phyloP scores from a whole-genome alignment of 1,284 basidiomycete species.

The Tremellales sp. region DNA sequence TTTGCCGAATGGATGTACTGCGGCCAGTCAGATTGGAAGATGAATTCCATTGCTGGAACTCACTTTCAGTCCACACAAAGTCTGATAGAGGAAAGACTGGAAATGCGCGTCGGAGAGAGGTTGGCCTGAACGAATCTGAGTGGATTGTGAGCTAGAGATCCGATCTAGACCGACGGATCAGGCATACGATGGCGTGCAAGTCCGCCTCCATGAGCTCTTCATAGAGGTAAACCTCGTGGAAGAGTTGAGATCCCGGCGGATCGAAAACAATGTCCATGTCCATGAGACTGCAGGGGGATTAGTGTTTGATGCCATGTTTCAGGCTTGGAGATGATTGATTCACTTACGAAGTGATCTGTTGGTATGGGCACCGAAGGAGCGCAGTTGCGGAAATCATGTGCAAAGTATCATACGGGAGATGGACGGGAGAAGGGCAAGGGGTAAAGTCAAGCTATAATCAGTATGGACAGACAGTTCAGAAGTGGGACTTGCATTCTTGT shows the following conservation, averaged over 20 bases:
- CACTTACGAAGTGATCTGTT: constrained; percentile 44
- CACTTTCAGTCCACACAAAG: constrained; percentile 84
- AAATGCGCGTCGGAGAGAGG: constrained; percentile 98
- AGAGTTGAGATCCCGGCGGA: constrained; percentile 68
- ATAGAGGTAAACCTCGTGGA: constrained; percentile 94
- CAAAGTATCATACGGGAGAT: too few relatives aligned
- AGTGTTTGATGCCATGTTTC: background rate
- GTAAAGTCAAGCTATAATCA: too few relatives aligned
- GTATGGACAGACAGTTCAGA: too few relatives aligned
- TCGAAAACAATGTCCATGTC: constrained; percentile 96
- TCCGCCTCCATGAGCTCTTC: constrained; percentile 99
- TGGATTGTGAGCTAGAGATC: constrained; percentile 1
- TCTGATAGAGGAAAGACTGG: constrained; percentile 98
- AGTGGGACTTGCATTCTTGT: constrained; percentile 73
- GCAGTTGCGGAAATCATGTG: background rate
- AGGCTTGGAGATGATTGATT: background rate
- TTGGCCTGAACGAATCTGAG: constrained; percentile 91
- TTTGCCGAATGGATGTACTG: constrained; percentile 98
- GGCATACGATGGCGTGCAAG: constrained; percentile 88
- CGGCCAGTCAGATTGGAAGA: constrained; percentile 2
- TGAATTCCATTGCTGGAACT: constrained; percentile 2
- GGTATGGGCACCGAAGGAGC: constrained; percentile 3
- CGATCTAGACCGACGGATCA: background rate
- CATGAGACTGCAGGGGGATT: constrained; percentile 59
- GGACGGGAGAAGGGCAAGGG: too few relatives aligned